Percentiles rank a stretch among this genome's conserved stretches.
These are phyloP conservation scores for Cenchrus americanus DNA, from an alignment of 176 grass and related monocot genomes.

Conservation along the genomic window DNA sequence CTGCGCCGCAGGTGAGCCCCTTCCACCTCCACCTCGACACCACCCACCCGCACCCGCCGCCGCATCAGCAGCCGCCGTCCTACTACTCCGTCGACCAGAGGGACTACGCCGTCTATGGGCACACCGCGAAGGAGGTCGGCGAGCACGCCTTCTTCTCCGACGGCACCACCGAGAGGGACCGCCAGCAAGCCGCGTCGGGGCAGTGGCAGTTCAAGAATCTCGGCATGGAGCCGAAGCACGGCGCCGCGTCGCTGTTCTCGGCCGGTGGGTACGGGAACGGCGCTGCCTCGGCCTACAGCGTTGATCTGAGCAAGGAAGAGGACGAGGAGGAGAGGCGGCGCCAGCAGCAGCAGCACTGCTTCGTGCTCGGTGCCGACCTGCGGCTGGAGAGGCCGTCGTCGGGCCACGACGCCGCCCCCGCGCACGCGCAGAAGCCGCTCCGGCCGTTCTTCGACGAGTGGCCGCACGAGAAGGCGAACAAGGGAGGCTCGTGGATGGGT, in stretches of 20 bases:
- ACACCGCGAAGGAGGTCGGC: constrained; percentile 64
- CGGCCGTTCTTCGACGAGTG: constrained; percentile 87
- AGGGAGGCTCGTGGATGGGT: constrained; percentile 74
- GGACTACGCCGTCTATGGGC: constrained; percentile 63
- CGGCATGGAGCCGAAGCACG: constrained; percentile 44
- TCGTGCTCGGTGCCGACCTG: constrained; percentile 76
- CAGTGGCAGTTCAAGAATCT: constrained; percentile 91
- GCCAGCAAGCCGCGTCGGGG: neutral
- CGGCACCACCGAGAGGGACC: constrained; percentile 44
- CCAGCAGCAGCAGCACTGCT: constrained; percentile 87
- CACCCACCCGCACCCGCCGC: constrained; percentile 56
- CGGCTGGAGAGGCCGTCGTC: constrained; percentile 64
- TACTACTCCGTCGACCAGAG: constrained; percentile 55
- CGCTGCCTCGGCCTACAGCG: constrained; percentile 28
- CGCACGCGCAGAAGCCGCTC: constrained; percentile 71
- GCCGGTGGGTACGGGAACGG: constrained; percentile 44
- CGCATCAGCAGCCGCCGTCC: neutral
- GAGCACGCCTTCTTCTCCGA: constrained; percentile 87
- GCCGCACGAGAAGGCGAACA: constrained; percentile 65
- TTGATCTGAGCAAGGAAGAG: constrained; percentile 34
- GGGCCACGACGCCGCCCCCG: neutral
- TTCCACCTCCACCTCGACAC: constrained; percentile 57
- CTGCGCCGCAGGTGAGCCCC: constrained; percentile 30
- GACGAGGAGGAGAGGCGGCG: constrained; percentile 52
- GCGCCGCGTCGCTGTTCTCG: constrained; percentile 34